Conservation (phyloP, 305 asterid species). For the Striga hermonthica region DNA sequence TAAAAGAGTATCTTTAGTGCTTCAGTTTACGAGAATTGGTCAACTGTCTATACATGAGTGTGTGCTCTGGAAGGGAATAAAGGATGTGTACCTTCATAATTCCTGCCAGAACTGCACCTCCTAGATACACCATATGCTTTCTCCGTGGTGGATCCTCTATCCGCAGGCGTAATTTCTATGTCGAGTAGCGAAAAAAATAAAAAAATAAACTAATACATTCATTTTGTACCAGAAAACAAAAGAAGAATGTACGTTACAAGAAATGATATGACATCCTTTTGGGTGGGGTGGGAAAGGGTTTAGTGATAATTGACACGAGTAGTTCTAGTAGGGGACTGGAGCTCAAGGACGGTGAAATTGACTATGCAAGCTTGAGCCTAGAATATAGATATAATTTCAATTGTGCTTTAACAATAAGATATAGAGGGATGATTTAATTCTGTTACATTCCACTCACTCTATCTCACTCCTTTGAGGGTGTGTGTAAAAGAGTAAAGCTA, state of each 20-base stretch:
- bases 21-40: slow-evolving; percentile 2
- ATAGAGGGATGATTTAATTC: too few species aligned
- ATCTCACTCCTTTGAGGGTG: background rate
- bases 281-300: too few species aligned
- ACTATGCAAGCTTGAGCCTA: too few species aligned
- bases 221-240: slow-evolving; percentile 15
- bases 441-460: too few species aligned
- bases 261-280: too few species aligned
- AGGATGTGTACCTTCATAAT: slow-evolving; percentile 78
- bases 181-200: slow-evolving; percentile 11
- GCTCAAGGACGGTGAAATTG: too few species aligned
- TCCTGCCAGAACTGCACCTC: slow-evolving; percentile 99
- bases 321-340: too few species aligned
- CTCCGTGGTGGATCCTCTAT: slow-evolving; percentile 98
- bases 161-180: slow-evolving; percentile 82
- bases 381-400: too few species aligned
- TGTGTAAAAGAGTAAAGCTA: slow-evolving; percentile 6
- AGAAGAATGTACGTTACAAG: background rate
- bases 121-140: slow-evolving; percentile 97
- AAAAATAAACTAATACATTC: background rate
- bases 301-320: too few species aligned
- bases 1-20: background rate
- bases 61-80: slow-evolving; percentile 26
- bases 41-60: slow-evolving; percentile 1
- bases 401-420: too few species aligned